These are phyloP conservation scores for Neoboletus brunneissimus DNA, from an alignment of 768 basidiomycete genomes.

Conservation along the genomic window DNA sequence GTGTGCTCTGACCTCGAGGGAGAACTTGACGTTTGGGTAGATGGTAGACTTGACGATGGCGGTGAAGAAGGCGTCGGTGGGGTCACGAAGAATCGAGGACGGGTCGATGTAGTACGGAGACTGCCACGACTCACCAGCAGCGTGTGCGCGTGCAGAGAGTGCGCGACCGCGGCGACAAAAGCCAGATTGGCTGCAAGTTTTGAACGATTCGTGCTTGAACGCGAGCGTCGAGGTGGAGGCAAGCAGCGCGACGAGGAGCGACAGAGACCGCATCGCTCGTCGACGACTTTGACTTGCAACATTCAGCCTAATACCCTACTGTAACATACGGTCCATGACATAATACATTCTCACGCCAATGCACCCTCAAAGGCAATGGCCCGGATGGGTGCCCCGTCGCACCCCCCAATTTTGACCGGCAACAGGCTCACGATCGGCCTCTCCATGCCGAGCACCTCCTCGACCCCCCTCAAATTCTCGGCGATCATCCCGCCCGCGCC, in stretches of 20 bases:
- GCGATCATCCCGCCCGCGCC: conserved; percentile 62
- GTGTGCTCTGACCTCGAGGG: conserved; percentile 79
- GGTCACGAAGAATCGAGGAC: conserved; percentile 46
- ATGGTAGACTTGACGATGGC: conserved; percentile 77
- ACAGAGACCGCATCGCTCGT: conserved; percentile 18
- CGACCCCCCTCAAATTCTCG: conserved; percentile 64
- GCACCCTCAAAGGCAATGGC: conserved; percentile 45
- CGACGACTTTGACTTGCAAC: neutral
- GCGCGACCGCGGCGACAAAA: conserved; percentile 93
- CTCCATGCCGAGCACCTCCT: conserved; percentile 34
- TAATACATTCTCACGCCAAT: conserved; percentile 17
- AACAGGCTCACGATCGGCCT: conserved; percentile 50
- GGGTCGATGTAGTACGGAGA: conserved; percentile 85
- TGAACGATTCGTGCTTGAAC: conserved; percentile 86
- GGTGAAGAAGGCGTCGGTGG: conserved; percentile 59
- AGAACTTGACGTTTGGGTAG: conserved; percentile 82
- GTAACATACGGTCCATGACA: neutral
- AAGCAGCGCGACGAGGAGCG: conserved; percentile 33
- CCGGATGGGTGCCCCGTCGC: conserved; percentile 67
- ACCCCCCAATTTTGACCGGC: conserved; percentile 54
- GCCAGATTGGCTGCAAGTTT: conserved; percentile 89
- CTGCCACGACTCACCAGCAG: conserved; percentile 57
- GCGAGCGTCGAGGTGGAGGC: conserved; percentile 40
- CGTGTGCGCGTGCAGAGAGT: conserved; percentile 68
- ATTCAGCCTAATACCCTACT: too few species aligned